Percentiles rank a stretch among this genome's conserved stretches.
These are phyloP conservation scores for Tremellales sp. DNA, from an alignment of 1,284 basidiomycete genomes.

Conservation along the genomic window DNA sequence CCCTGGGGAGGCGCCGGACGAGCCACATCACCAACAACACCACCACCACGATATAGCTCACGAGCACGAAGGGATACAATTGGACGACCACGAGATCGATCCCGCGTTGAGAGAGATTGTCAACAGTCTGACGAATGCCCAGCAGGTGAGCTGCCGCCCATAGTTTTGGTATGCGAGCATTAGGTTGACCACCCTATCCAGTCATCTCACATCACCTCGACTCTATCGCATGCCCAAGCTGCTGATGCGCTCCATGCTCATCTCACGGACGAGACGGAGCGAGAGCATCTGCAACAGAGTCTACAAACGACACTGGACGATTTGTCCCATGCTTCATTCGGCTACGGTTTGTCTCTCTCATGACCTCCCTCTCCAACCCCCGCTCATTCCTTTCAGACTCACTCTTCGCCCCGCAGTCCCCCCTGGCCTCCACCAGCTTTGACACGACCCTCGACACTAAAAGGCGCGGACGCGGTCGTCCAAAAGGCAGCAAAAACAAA, in stretches of 20 bases:
- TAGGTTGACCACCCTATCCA: neutral
- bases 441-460: neutral
- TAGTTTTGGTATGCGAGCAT: neutral
- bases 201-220: constrained; percentile 4
- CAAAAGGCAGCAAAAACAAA: constrained; percentile 45
- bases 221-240: constrained; percentile 24
- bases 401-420: constrained; percentile 15
- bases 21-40: neutral
- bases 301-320: constrained; percentile 37
- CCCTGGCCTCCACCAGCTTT: constrained; percentile 4
- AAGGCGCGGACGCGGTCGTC: constrained; percentile 38
- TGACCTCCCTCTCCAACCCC: neutral
- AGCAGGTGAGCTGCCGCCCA: constrained; percentile 27
- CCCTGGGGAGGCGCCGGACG: neutral
- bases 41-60: neutral
- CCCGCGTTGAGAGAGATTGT: constrained; percentile 45
- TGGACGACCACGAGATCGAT: constrained; percentile 40
- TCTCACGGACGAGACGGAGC: constrained; percentile 26
- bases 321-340: constrained; percentile 21
- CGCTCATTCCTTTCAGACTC: constrained; percentile 10
- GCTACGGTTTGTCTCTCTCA: constrained; percentile 13
- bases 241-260: constrained; percentile 29
- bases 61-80: constrained; percentile 7
- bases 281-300: constrained; percentile 32
- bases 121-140: constrained; percentile 43